Conservation (phyloP, 257 asterid genomes). For the Solanum arcanum region DNA sequence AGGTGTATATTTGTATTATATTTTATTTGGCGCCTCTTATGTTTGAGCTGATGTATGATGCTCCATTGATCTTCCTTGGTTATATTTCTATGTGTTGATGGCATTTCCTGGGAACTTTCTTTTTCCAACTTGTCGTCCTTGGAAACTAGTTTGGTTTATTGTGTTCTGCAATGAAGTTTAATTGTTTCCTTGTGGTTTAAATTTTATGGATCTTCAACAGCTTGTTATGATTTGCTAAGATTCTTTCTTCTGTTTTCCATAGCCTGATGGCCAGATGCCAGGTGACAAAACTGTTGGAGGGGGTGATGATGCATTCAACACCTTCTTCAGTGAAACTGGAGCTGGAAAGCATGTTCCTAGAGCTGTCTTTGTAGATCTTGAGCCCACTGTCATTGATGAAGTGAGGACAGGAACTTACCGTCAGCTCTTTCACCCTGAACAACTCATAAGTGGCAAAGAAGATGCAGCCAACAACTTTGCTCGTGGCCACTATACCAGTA, state of each 20-base stretch:
- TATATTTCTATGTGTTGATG: neutral
- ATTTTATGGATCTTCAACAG: neutral
- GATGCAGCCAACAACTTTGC: constrained; percentile 18
- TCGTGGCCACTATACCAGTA: constrained; percentile 17
- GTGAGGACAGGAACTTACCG: constrained; percentile 14
- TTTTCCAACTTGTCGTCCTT: neutral
- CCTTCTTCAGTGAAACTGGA: constrained; percentile 16
- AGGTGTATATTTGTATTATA: neutral
- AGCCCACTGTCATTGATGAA: constrained; percentile 18
- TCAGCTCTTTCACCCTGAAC: constrained; percentile 16
- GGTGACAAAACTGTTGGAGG: constrained; percentile 13
- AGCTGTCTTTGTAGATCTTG: constrained; percentile 17
- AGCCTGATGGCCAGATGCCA: constrained; percentile 21
- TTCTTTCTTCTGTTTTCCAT: neutral
- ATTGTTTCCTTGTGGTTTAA: neutral
- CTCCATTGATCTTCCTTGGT: neutral
- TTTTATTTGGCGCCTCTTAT: neutral
- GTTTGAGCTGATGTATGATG: neutral
- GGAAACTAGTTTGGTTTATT: neutral
- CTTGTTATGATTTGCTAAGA: neutral
- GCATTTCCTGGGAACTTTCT: neutral
- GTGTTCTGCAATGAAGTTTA: neutral
- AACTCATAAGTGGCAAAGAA: constrained; percentile 15
- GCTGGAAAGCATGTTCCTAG: constrained; percentile 19
- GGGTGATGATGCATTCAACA: constrained; percentile 18